Conservation (phyloP, 169 alveolate species). For the Besnoitia besnoiti region DNA sequence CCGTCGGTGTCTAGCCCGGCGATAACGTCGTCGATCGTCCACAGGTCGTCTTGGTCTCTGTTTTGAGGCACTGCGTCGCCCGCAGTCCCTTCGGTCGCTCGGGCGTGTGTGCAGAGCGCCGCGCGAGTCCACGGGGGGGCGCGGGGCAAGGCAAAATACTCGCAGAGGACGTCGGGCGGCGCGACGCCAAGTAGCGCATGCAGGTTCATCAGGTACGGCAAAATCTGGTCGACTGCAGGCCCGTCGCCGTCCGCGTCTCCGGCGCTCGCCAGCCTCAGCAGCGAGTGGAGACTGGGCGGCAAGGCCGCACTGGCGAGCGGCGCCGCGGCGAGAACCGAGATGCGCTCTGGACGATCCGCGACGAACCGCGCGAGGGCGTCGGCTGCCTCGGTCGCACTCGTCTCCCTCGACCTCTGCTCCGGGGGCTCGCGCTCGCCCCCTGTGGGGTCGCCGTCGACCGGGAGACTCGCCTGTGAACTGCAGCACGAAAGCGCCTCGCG, state of each 20-base stretch:
- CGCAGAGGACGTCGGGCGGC: background rate
- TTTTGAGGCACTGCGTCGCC: background rate
- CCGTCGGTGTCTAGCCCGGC: conserved; percentile 68
- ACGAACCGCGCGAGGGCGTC: too few relatives aligned
- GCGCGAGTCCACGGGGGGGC: background rate
- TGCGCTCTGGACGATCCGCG: too few relatives aligned
- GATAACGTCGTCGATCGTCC: conserved; percentile 57
- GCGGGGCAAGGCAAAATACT: background rate
- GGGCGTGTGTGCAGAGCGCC: background rate
- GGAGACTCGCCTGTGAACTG: too few relatives aligned
- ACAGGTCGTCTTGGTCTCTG: background rate
- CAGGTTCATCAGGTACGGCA: conserved; percentile 21
- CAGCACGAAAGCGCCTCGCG: too few relatives aligned
- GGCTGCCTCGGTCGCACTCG: too few relatives aligned
- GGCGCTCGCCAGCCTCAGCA: background rate
- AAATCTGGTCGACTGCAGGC: background rate
- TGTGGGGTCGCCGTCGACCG: too few relatives aligned
- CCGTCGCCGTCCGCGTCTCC: background rate
- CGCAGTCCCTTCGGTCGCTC: background rate
- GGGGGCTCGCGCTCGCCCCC: too few relatives aligned
- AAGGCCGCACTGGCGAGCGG: background rate
- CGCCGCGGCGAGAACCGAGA: background rate
- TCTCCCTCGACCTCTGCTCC: too few relatives aligned
- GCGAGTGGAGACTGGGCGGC: conserved; percentile 22
- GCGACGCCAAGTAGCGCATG: conserved; percentile 26